Evolutionary conservation across 2,329 filamentous ascomycete species (phyloP).

Genomic region (Colletotrichum horii): DNA sequence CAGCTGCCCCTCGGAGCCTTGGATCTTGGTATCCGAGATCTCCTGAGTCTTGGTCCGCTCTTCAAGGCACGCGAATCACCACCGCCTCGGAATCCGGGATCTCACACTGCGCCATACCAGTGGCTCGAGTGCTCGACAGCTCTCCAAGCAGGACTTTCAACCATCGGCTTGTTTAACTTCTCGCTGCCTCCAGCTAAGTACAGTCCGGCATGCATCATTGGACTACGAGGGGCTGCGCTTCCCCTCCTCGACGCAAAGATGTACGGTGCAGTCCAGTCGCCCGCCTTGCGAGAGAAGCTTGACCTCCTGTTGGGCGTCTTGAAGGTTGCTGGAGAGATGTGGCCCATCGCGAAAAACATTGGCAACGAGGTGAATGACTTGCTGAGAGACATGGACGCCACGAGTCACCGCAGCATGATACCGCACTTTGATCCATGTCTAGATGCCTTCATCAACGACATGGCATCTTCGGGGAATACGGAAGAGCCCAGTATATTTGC

Average conservation of each 20-base stretch:
- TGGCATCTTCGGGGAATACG: background rate
- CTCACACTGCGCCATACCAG: background rate
- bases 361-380: constrained; percentile 8
- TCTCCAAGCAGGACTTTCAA: constrained; percentile 35
- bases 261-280: constrained; percentile 35
- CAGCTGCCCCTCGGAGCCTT: constrained; percentile 30
- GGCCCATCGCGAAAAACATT: constrained; percentile 34
- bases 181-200: constrained; percentile 32
- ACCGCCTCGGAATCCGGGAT: background rate
- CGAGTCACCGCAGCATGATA: background rate
- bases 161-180: constrained; percentile 34
- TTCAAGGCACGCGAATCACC: background rate
- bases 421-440: background rate
- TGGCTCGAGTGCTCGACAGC: constrained; percentile 13
- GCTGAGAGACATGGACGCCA: background rate
- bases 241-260: constrained; percentile 37
- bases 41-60: constrained; percentile 8
- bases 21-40: background rate
- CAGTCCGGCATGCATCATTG: constrained; percentile 28
- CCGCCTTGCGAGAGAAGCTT: constrained; percentile 34
- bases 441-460: constrained; percentile 1
- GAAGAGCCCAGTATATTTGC: background rate
- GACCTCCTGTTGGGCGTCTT: constrained; percentile 33
- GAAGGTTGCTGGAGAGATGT: constrained; percentile 35
- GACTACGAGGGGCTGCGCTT: constrained; percentile 29